phyloP scores from a whole-genome alignment of 2,329 filamentous ascomycete species.

The Colletotrichum australisinense region DNA sequence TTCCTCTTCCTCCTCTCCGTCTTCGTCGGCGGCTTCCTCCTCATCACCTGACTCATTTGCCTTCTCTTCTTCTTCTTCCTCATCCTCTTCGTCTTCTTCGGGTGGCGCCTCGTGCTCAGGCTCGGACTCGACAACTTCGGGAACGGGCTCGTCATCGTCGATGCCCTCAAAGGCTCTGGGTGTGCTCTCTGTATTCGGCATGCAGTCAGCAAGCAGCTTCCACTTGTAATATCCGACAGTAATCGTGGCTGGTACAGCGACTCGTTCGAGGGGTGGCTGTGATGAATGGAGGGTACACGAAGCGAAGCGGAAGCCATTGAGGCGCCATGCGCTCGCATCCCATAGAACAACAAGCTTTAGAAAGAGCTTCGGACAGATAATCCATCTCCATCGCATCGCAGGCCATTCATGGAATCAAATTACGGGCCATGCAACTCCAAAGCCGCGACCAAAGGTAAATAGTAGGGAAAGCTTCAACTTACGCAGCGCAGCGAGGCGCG shows the following conservation, averaged over 20 bases:
- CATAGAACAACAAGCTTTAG: neutral
- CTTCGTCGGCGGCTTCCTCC: slow-evolving; percentile 62
- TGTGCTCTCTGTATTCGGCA: slow-evolving; percentile 50
- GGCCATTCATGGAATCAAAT: neutral
- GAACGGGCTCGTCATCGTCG: slow-evolving; percentile 54
- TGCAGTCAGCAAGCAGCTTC: neutral
- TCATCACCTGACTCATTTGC: slow-evolving; percentile 52
- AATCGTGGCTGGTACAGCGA: neutral
- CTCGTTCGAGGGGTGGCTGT: neutral
- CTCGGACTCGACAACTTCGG: slow-evolving; percentile 44
- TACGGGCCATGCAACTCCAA: neutral
- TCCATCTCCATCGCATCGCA: slow-evolving; percentile 38
- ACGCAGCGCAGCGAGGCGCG: slow-evolving; percentile 66
- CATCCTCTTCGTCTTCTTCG: slow-evolving; percentile 51
- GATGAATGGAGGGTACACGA: slow-evolving; percentile 1
- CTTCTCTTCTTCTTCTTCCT: slow-evolving; percentile 57
- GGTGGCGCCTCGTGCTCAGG: slow-evolving; percentile 39
- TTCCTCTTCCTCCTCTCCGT: slow-evolving; percentile 62
- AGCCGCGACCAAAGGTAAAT: neutral
- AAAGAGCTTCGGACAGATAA: neutral
- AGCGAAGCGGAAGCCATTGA: neutral
- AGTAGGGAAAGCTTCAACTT: slow-evolving; percentile 40
- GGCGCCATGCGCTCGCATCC: neutral
- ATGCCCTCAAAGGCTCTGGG: slow-evolving; percentile 51
- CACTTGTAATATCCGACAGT: no score